These are phyloP conservation scores for Monilinia aucupariae DNA, from an alignment of 2,329 filamentous ascomycete genomes.

Conservation along the genomic window DNA sequence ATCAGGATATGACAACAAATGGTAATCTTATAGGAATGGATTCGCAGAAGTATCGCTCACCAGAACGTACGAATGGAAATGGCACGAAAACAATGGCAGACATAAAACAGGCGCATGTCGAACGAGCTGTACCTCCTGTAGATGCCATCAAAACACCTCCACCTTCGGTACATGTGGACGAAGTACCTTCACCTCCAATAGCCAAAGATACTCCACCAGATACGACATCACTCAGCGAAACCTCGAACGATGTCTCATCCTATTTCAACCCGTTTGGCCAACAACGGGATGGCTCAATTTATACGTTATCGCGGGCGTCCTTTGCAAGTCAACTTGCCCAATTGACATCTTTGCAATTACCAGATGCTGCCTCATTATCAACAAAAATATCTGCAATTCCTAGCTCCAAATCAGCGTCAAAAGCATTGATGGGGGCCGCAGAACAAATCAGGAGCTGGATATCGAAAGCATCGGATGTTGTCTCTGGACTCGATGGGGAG, in stretches of 20 bases:
- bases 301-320: slow-evolving; percentile 84
- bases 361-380: slow-evolving; percentile 76
- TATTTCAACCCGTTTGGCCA: slow-evolving; percentile 64
- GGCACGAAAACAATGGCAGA: slow-evolving; percentile 58
- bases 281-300: slow-evolving; percentile 77
- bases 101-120: slow-evolving; percentile 53
- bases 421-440: slow-evolving; percentile 76
- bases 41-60: slow-evolving; percentile 67
- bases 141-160: slow-evolving; percentile 34
- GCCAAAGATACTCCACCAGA: slow-evolving; percentile 48
- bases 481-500: slow-evolving; percentile 83
- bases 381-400: slow-evolving; percentile 79
- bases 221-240: slow-evolving; percentile 36
- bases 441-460: slow-evolving; percentile 96
- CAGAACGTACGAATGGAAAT: slow-evolving; percentile 64
- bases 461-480: slow-evolving; percentile 81
- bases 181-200: slow-evolving; percentile 38
- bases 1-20: slow-evolving; percentile 30
- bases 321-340: slow-evolving; percentile 92
- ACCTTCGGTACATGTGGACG: slow-evolving; percentile 37
- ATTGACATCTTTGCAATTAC: slow-evolving; percentile 82
- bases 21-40: slow-evolving; percentile 55
- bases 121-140: slow-evolving; percentile 41
- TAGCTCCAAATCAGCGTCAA: slow-evolving; percentile 76
- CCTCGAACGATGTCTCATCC: slow-evolving; percentile 30